Evolutionary conservation across 306 rosid species (phyloP).

Genomic region (Acmispon strigosus): DNA sequence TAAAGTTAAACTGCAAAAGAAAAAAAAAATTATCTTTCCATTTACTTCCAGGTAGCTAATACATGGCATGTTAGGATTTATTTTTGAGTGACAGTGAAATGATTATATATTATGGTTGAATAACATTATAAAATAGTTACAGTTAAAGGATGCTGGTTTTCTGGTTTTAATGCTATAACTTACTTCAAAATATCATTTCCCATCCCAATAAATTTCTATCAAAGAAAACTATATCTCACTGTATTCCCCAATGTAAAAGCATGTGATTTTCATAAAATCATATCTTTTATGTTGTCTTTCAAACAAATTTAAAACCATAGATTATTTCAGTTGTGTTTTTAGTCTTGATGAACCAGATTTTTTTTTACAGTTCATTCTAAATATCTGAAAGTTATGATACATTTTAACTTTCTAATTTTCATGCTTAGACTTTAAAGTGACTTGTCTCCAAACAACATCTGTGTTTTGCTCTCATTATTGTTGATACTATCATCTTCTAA

Average conservation of each 20-base stretch:
- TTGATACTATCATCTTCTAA: background rate
- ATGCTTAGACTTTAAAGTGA: background rate
- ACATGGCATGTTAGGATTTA: background rate
- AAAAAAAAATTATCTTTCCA: slow-evolving; percentile 8
- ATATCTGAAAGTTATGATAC: background rate
- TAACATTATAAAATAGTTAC: background rate
- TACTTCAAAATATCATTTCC: background rate
- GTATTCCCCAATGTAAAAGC: slow-evolving; percentile 10
- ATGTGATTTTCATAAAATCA: background rate
- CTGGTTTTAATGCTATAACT: background rate
- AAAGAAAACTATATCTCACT: background rate
- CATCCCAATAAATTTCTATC: background rate
- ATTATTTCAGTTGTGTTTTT: background rate
- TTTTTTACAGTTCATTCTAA: background rate
- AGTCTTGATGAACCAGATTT: background rate
- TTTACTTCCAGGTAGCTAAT: background rate
- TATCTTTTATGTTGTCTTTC: background rate
- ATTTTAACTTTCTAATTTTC: background rate
- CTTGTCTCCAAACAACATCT: background rate
- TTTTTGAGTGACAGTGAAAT: background rate
- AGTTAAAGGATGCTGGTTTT: background rate
- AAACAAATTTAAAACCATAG: background rate
- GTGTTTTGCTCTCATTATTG: background rate
- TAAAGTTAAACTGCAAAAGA: background rate
- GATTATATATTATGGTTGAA: too few relatives aligned